Conservation (phyloP, 345 rosid species). For the rapeseed (Brassica napus) region DNA sequence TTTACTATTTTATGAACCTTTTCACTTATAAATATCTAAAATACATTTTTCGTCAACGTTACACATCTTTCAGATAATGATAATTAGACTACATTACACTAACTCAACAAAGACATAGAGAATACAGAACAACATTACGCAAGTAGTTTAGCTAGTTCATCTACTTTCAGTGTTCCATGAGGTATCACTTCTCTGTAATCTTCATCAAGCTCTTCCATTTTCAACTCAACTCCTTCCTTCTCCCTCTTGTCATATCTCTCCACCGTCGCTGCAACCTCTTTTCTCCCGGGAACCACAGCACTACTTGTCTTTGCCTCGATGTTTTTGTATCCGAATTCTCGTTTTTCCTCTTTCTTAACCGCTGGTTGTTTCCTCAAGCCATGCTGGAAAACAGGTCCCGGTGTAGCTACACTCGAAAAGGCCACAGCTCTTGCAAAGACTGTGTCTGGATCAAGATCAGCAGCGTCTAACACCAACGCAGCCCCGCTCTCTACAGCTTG, state of each 20-base stretch:
- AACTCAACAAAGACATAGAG: neutral
- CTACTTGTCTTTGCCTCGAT: conserved; percentile 30
- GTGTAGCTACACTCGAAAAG: conserved; percentile 59
- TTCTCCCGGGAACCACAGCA: conserved; percentile 12
- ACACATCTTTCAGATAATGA: neutral
- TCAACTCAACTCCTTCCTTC: conserved; percentile 8
- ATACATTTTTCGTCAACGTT: neutral
- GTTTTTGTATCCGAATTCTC: conserved; percentile 37
- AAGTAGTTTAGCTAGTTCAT: neutral
- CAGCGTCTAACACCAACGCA: conserved; percentile 58
- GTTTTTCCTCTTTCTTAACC: conserved; percentile 44
- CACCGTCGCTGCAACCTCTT: conserved; percentile 28
- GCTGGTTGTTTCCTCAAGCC: conserved; percentile 40
- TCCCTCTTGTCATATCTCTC: conserved; percentile 36
- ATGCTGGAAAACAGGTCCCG: conserved; percentile 59
- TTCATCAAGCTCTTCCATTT: conserved; percentile 22
- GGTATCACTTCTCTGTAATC: conserved; percentile 41
- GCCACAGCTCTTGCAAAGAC: conserved; percentile 56
- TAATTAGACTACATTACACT: neutral
- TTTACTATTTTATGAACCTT: neutral
- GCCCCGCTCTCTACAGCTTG: conserved; percentile 74
- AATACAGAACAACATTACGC: neutral
- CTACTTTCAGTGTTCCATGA: conserved; percentile 54
- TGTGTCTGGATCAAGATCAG: conserved; percentile 58
- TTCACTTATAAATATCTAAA: neutral